Base-by-base conservation (phyloP, 2,329 filamentous ascomycete species). In the Escovopsis weberi region DNA sequence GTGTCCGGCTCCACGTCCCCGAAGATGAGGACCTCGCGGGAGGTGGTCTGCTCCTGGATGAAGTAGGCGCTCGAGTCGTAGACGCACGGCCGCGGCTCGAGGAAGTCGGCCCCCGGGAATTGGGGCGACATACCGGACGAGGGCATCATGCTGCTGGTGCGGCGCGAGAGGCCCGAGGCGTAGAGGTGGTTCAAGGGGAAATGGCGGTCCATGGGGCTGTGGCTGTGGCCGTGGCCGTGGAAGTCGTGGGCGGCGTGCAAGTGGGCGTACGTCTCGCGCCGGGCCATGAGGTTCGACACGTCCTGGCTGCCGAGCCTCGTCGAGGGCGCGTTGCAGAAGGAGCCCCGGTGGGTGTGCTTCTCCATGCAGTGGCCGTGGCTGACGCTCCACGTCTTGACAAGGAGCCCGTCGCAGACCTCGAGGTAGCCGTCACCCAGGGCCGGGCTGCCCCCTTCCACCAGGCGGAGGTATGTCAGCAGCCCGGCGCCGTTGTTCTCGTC, bases 401-500 rank as follows among this genome's bases (percentile, higher is more conserved):
- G 72, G n/a, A 98, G 68, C 8, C 86, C 87, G 48, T 94, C 84
- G 51, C 81, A 88, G 9, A 95, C 6, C 58, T 93, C 86, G 38
- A 93, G 75, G 57, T 95, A 98, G 1, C 85, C 86, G 47, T 85
- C 80, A 2, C 87, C 88, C 6, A 94, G 68, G 26, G 85, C 80
- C 2, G 83, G 79, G 46, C 89, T 91, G 3, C 89, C 89, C 10
- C 88, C 89, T 57, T 95, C 88, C 5, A 85, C 80, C 9, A 98
- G 69, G 12, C 91, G 77, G 58, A 87, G 80, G 53, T 94, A 96
- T 0, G 86, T 94, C 32, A 98, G 78, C 26, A 98, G 72, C 0
- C 91, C 91, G 4, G 88, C 88, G 23, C 91, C 91, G 32, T 88
- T 87, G 58, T 94, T 91, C 63, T 98, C 91, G 55, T 98, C 89